These are phyloP conservation scores for Alternaria gaisen DNA, from an alignment of 2,329 filamentous ascomycete genomes.

Conservation along the genomic window DNA sequence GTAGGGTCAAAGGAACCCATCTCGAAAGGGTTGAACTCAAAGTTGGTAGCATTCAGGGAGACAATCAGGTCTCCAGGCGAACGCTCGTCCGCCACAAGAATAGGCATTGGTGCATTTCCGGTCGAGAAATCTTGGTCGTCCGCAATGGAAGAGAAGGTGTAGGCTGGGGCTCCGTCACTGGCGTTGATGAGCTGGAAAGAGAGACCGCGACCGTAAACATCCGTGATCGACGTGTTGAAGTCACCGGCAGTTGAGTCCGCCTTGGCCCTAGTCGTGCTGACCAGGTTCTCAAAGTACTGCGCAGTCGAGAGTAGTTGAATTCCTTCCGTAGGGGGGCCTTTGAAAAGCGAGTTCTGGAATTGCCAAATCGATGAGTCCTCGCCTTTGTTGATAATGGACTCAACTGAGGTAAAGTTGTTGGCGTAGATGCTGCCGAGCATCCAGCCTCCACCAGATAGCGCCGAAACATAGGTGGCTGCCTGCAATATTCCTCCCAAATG, in stretches of 20 bases:
- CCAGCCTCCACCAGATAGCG: conserved; percentile 85
- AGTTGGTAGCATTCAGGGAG: conserved; percentile 76
- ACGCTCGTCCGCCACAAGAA: conserved; percentile 75
- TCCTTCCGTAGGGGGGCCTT: conserved; percentile 62
- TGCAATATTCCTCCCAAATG: conserved; percentile 85
- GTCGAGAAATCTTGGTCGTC: conserved; percentile 68
- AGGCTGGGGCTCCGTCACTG: conserved; percentile 74
- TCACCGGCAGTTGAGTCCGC: conserved; percentile 65
- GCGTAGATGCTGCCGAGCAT: conserved; percentile 80
- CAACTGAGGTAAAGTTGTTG: conserved; percentile 79
- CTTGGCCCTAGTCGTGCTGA: conserved; percentile 68
- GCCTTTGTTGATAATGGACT: conserved; percentile 61
- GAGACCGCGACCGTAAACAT: conserved; percentile 88
- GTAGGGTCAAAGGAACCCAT: conserved; percentile 80
- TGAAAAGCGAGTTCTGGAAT: conserved; percentile 68
- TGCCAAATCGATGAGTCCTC: conserved; percentile 66
- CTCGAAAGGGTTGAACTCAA: conserved; percentile 82
- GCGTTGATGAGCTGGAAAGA: conserved; percentile 85
- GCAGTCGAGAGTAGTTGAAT: conserved; percentile 64
- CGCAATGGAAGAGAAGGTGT: conserved; percentile 84
- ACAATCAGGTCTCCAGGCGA: conserved; percentile 69
- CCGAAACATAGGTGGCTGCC: conserved; percentile 80
- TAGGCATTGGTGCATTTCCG: conserved; percentile 74
- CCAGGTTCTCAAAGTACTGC: conserved; percentile 70
- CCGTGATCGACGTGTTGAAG: conserved; percentile 76